Evolutionary conservation across 2,329 filamentous ascomycete species (phyloP), one percentile per base, ranked within the genome.

Genomic region (Talaromyces sp.): DNA sequence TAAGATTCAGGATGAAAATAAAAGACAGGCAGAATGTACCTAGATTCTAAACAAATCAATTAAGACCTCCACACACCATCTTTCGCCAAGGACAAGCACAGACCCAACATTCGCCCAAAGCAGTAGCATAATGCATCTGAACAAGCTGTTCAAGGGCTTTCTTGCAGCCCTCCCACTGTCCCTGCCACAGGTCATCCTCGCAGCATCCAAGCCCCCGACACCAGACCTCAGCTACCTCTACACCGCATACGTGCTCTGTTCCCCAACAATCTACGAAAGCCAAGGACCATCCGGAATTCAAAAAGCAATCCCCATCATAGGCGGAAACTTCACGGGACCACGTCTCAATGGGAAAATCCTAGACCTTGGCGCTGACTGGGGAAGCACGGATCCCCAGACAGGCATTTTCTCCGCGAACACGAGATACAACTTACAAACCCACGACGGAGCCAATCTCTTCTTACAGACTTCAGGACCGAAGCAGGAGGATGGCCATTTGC

Each of bases 291-390:
- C 49, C 22, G 65, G 65, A 11, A 60, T 54, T 17, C 59, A 64
- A 14, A 54, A 49, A 4, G 51, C 64, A 4, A 65, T 67, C n/a
- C 65, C 61, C 6, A 67, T 67, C 14, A 57, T 66, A 0, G 63
- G 63, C 1, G 65, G 65, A 2, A 67, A 66, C n/a, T 66, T 67
- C 41, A 65, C 54, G 10, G 63, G 65, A 0, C 65, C 65, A 27
- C 48, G 16, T 40, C 4, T 29, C 6, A 17, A 62, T 10, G 64
- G 65, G 14, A 50, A 61, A 27, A 64, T 66, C 20, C 56, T 60
- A 20, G 52, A 64, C 30, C 52, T 66, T 10, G 64, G 64, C n/a
- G 65, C 61, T 10, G 65, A 67, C 39, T 66, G 64, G 65, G 63
- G 64, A 4, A 30, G 53, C 16, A 47, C 49, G 10, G 65, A 66